Conservation (phyloP, 2,329 filamentous ascomycete genomes). For the Neoarthrinium moseri region DNA sequence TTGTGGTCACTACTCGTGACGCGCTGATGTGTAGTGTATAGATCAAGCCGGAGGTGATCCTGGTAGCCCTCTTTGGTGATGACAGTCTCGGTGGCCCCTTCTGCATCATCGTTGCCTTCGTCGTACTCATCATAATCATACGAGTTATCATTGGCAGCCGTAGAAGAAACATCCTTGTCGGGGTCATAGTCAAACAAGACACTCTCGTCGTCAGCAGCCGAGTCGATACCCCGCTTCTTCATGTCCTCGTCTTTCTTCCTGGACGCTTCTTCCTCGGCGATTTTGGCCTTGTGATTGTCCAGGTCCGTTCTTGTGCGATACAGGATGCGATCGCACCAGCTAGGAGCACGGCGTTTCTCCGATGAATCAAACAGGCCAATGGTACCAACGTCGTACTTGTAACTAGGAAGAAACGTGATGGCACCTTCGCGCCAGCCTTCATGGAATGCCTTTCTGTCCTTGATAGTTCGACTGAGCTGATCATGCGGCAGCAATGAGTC, state of each 20-base stretch:
- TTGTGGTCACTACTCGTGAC: slow-evolving; percentile 96
- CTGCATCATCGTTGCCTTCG: slow-evolving; percentile 40
- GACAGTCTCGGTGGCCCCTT: slow-evolving; percentile 44
- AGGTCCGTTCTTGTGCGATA: slow-evolving; percentile 76
- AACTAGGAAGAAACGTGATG: slow-evolving; percentile 88
- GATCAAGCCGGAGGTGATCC: slow-evolving; percentile 54
- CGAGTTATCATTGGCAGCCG: slow-evolving; percentile 33
- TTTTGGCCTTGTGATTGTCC: slow-evolving; percentile 61
- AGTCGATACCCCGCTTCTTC: slow-evolving; percentile 73
- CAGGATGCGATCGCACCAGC: slow-evolving; percentile 95
- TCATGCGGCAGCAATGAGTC: slow-evolving; percentile 87
- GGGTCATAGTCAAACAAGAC: slow-evolving; percentile 91
- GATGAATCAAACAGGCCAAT: slow-evolving; percentile 91
- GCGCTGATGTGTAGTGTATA: slow-evolving; percentile 86
- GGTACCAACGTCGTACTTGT: slow-evolving; percentile 97
- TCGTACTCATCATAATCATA: slow-evolving; percentile 23
- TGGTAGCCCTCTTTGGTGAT: slow-evolving; percentile 57
- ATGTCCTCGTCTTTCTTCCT: slow-evolving; percentile 80
- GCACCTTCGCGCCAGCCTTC: slow-evolving; percentile 90
- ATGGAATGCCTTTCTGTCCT: slow-evolving; percentile 75
- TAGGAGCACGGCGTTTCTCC: slow-evolving; percentile 88
- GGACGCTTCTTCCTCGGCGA: slow-evolving; percentile 62
- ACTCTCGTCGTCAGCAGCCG: slow-evolving; percentile 73
- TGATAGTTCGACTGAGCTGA: slow-evolving; percentile 75
- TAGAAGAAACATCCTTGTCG: slow-evolving; percentile 62